Evolutionary conservation across 2,329 filamentous ascomycete genomes (phyloP).

Genomic region (Pseudodiploospora longispora): DNA sequence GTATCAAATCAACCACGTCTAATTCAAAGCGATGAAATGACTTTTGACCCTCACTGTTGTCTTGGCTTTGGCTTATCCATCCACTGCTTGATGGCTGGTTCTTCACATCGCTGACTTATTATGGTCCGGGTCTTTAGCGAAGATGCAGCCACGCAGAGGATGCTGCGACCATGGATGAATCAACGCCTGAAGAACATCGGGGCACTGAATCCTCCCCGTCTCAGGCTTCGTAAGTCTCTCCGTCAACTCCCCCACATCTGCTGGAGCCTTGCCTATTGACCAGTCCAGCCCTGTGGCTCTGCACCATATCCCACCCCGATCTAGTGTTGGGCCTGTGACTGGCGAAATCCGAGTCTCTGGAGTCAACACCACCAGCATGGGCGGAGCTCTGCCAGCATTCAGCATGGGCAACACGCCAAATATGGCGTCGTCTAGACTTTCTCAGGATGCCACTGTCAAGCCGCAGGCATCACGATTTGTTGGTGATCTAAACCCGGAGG

Average conservation of each 20-base stretch:
- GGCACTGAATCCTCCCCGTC: constrained; percentile 18
- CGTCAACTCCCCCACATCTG: background rate
- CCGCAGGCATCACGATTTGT: constrained; percentile 40
- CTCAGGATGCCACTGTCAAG: constrained; percentile 12
- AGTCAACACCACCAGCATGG: background rate
- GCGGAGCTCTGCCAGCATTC: background rate
- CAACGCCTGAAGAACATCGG: constrained; percentile 16
- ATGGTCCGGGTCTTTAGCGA: constrained; percentile 21
- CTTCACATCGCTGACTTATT: background rate
- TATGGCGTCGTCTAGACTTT: background rate
- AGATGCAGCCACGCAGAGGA: constrained; percentile 36
- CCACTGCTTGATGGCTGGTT: background rate
- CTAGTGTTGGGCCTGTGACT: background rate
- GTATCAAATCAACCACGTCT: constrained; percentile 17
- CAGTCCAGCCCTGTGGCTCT: constrained; percentile 3
- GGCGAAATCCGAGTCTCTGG: background rate
- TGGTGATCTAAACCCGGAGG: constrained; percentile 52
- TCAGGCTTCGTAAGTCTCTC: constrained; percentile 22
- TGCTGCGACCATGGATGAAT: constrained; percentile 18
- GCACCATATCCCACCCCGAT: constrained; percentile 3
- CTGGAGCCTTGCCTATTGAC: background rate
- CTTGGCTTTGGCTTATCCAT: background rate
- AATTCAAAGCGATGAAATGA: background rate
- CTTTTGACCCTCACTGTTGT: background rate
- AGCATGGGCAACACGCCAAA: background rate